A percentile compares a stretch with the other conserved stretches of the same genome.
Evolutionary conservation across 352 stramenopile species (phyloP).

Genomic region (Phytophthora pisi): DNA sequence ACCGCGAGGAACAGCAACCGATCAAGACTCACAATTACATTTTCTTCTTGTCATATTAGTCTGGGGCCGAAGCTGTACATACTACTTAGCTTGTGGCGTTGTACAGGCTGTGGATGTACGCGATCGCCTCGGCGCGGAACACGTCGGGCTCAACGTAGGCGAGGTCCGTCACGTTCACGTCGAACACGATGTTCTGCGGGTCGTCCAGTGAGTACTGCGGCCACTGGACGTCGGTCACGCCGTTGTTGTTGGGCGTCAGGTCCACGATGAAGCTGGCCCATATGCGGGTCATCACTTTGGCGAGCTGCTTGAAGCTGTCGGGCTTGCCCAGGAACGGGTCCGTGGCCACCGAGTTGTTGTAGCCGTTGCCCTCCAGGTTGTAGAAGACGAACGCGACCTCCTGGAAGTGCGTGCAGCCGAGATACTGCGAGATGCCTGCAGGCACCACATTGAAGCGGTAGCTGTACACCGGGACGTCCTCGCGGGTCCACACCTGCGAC

Average conservation of each 20-base stretch:
- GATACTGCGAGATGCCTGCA: constrained; percentile 13
- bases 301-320: constrained; percentile 15
- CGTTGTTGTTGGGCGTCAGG: constrained; percentile 13
- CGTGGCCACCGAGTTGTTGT: constrained; percentile 28
- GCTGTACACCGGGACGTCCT: constrained; percentile 30
- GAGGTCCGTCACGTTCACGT: constrained; percentile 35
- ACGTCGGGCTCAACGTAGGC: constrained; percentile 35
- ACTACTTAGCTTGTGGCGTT: constrained; percentile 25
- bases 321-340: constrained; percentile 33
- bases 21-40: too few relatives aligned
- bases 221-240: constrained; percentile 29
- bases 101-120: constrained; percentile 31
- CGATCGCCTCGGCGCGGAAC: constrained; percentile 36
- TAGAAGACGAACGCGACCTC: constrained; percentile 42
- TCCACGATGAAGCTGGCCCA: constrained; percentile 35
- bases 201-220: constrained; percentile 30
- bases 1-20: not conserved
- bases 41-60: too few relatives aligned
- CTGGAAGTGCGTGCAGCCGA: constrained; percentile 26
- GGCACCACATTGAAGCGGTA: constrained; percentile 37
- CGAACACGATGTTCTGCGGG: constrained; percentile 38
- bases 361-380: constrained; percentile 32
- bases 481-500: constrained; percentile 34
- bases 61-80: not conserved
- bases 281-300: constrained; percentile 28